Base-by-base conservation (phyloP, 2,329 filamentous ascomycete species). In the Colletotrichum costaricense region DNA sequence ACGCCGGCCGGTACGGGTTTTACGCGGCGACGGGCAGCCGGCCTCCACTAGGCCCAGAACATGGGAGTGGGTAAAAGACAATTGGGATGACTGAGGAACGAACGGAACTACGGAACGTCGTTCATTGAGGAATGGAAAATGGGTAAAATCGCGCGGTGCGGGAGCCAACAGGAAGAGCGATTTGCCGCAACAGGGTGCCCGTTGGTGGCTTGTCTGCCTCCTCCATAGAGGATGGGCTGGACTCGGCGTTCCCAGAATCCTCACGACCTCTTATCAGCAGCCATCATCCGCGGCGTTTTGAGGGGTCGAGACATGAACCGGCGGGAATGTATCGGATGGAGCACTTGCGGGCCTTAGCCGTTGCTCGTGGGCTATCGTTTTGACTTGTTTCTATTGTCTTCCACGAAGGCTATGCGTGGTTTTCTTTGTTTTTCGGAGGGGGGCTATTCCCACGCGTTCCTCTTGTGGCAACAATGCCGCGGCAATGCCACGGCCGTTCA, bases 311-410 rank as follows among this genome's bases (percentile, higher is more conserved):
- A 66, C 67, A 70, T 56, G 60, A 35, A 58, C 42, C 2, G 49
- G 59, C 30, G 6, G 55, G 12, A 12, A 26, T 73, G 60, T 70
- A 60, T 73, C 70, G 70, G 67, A 73, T 70, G 70, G 70, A 49
- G 67, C 55, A 70, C 67, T 66, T 42, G 8, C 28, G 42, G 68
- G 33, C 28, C 24, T 1, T 35, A 35, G 33, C 33, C 33, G 33
- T 35, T 55, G 49, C n/a, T 14, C 22, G n/a, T 49, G 35, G 7
- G 9, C 42, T 35, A 57, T 69, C 38, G 33, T 65, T 62, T 56
- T 35, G 60, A 38, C 30, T 70, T 70, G 22, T 60, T 65, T 30
- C 49, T 56, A 69, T 62, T 70, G 46, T 70, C 28, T 59, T 55
- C 66, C 60, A 55, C 28, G 24, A 35, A 54, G 22, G 30, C 58